Base-by-base conservation (phyloP, 257 asterid genomes). In the Ocimum tenuiflorum region DNA sequence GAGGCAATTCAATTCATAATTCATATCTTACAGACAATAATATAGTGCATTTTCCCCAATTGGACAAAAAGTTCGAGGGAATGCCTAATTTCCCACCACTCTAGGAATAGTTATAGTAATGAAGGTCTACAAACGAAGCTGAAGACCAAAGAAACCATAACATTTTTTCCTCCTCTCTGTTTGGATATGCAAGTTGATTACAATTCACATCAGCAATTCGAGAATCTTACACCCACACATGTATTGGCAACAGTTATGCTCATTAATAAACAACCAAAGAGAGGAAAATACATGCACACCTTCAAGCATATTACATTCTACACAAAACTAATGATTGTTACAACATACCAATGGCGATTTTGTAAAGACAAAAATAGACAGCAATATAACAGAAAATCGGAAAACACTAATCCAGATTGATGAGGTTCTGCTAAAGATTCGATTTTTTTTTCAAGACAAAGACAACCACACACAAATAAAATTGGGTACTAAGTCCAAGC, bases 171-270 rank as follows among this genome's bases (percentile, higher is more conserved):
- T 17, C n/a, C 33, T 45, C 19, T 24, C 14, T 6, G 13, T 43
- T 36, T 48, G 48, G 47, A 60, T 31, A 63, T 48, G 5, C 36
- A 63, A 23, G 52, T 20, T n/a, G 48, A 42, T 4, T 20, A 19
- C 55, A 65, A 48, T 49, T 43, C 49, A 69, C 73, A 38, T 14
- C 18, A 41, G 17, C 72, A 57, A 38, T 49, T 49, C 45, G 35
- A 19, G 33, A 38, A 8, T 18, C 46, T 65, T 15, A 36, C 53
- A 38, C 23, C 41, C 35, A 31, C 43, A 42, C 27, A 52, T 65
- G 57, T 22, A 31, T 35, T 10, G 14, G 20, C 4, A 18, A 29
- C 27, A 51, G 14, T 8, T 53, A 59, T 13, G 58, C 22, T 51
- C 60, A 14, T 23, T 33, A 59, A 27, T 18, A 63, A 50, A 20